Evolutionary conservation across 192 early-diverging fungal species (phyloP).

Genomic region (Backusella mclennaniae): DNA sequence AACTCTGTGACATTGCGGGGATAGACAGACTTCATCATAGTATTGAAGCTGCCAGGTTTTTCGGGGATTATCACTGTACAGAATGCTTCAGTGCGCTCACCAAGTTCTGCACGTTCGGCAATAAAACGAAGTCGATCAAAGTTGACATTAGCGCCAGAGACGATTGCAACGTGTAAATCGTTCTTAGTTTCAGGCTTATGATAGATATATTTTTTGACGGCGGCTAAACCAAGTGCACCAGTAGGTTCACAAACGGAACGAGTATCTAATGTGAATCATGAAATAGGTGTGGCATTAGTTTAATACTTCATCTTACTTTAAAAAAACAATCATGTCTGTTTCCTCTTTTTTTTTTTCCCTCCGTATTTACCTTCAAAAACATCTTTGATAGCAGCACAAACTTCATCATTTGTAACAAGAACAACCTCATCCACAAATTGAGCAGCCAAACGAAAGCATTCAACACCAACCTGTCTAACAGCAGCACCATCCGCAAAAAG

Average conservation of each 20-base stretch:
- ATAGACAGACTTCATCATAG: slow-evolving; percentile 78
- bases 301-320: background rate
- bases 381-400: slow-evolving; percentile 91
- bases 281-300: background rate
- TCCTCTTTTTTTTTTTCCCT: background rate
- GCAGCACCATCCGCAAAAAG: slow-evolving; percentile 98
- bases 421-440: slow-evolving; percentile 89
- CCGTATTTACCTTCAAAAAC: slow-evolving; percentile 61
- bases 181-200: slow-evolving; percentile 37
- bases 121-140: slow-evolving; percentile 98
- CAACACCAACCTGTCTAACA: slow-evolving; percentile 87
- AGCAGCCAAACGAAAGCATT: slow-evolving; percentile 80
- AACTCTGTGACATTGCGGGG: slow-evolving; percentile 92
- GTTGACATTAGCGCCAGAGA: slow-evolving; percentile 98
- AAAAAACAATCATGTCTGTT: background rate
- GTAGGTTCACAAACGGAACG: slow-evolving; percentile 96
- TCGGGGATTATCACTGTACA: slow-evolving; percentile 93
- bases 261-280: slow-evolving; percentile 57
- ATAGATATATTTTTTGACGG: slow-evolving; percentile 79
- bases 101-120: slow-evolving; percentile 92
- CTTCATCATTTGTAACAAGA: slow-evolving; percentile 91
- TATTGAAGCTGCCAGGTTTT: slow-evolving; percentile 77
- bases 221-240: slow-evolving; percentile 87
- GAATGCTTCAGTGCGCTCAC: slow-evolving; percentile 91
- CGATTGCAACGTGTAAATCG: slow-evolving; percentile 69